Conservation (phyloP, 2,329 filamentous ascomycete species). For the Curvularia hawaiiensis region DNA sequence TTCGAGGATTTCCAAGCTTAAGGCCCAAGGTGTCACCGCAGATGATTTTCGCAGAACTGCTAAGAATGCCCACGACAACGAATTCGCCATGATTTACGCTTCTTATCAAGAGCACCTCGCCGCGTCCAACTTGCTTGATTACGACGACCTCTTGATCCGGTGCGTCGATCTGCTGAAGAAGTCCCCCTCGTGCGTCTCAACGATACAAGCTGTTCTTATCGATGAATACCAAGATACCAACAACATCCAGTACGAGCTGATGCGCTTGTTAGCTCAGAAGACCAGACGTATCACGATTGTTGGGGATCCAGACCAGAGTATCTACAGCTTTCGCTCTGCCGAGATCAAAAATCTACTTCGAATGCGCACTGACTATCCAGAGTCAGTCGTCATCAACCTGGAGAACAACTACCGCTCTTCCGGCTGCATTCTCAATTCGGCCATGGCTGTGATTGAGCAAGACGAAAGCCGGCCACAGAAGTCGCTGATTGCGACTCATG, state of each 20-base stretch:
- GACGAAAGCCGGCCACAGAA: slow-evolving; percentile 82
- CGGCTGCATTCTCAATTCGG: slow-evolving; percentile 78
- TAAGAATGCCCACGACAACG: slow-evolving; percentile 61
- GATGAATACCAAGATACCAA: slow-evolving; percentile 99
- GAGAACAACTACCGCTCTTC: slow-evolving; percentile 97
- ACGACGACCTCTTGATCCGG: slow-evolving; percentile 86
- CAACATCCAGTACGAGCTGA: slow-evolving; percentile 90
- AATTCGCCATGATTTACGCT: slow-evolving; percentile 69
- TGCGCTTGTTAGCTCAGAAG: slow-evolving; percentile 80
- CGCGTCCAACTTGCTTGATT: slow-evolving; percentile 84
- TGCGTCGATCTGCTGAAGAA: slow-evolving; percentile 78
- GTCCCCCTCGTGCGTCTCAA: slow-evolving; percentile 81
- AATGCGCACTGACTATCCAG: slow-evolving; percentile 76
- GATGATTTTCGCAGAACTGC: slow-evolving; percentile 50
- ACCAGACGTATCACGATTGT: slow-evolving; percentile 86
- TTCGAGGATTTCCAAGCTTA: slow-evolving; percentile 72
- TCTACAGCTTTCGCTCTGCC: slow-evolving; percentile 93
- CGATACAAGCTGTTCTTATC: slow-evolving; percentile 88
- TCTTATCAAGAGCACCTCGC: slow-evolving; percentile 80
- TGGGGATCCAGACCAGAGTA: slow-evolving; percentile 96
- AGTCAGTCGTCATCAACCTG: slow-evolving; percentile 80
- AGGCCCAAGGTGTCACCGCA: slow-evolving; percentile 60
- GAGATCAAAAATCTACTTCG: slow-evolving; percentile 87
- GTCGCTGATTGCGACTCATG: slow-evolving; percentile 77
- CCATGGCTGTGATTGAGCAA: slow-evolving; percentile 87